Base-by-base conservation (phyloP, 2,329 filamentous ascomycete genomes). In the Myriosclerotinia duriaeana region DNA sequence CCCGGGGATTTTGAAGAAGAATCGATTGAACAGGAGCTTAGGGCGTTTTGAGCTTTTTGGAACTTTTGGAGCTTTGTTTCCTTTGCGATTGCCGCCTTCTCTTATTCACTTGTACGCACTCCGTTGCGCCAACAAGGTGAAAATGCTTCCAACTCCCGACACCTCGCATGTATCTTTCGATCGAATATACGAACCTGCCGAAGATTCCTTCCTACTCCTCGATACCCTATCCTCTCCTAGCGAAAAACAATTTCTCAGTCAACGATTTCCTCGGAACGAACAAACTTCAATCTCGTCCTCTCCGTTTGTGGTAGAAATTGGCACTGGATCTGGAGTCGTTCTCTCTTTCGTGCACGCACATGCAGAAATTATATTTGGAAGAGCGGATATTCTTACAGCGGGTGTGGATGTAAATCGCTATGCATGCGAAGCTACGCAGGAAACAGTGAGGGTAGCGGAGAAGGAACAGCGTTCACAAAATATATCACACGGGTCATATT, bases 141-240 rank as follows among this genome's bases (percentile, higher is more conserved):
- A 46, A 38, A 97, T 97, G 93, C 86, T 99, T 38, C 93, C 94
- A 12, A 99, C 95, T 0, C 95, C 95, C 17, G 91, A 92, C 67
- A 99, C 95, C 3, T 91, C 91, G 30, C 95, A 99, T 80, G 91
- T 98, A 68, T 86, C 89, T 65, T 96, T 93, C 79, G 86, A 91
- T 77, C 87, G 89, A 65, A 89, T 98, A 72, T 99, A 99, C 79
- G 93, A 97, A 76, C 95, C 95, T 46, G 90, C 94, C 14, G 95
- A 99, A 79, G 95, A 99, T 80, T 97, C 93, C 6, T 99, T 92
- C 76, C 86, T 99, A 54, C 85, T 99, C 59, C 86, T 99, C 40
- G 94, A 99, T 79, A 96, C 93, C 0, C 84, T 99, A 54, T 94
- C 93, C 0, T 89, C 88, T 1, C 52, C 68, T 5, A 64, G 53